Conservation (phyloP, 2,329 filamentous ascomycete genomes). For the Shiraia sp. region DNA sequence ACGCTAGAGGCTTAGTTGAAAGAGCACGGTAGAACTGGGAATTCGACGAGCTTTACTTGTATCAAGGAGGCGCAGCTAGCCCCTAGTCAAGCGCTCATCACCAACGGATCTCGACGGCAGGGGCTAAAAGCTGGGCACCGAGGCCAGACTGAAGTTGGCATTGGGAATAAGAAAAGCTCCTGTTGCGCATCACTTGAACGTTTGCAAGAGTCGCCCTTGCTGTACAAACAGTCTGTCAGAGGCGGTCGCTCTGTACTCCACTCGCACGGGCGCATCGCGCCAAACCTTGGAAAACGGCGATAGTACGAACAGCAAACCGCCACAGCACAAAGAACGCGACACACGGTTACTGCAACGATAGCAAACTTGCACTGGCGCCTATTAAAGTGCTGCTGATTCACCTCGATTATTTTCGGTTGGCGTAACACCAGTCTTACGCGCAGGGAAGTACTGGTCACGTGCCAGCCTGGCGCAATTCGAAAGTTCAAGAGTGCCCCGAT, state of each 20-base stretch:
- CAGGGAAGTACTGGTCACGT: conserved; percentile 22
- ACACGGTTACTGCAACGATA: conserved; percentile 23
- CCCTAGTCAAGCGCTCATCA: conserved; percentile 15
- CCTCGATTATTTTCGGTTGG: conserved; percentile 23
- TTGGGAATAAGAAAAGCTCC: neutral
- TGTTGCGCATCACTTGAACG: neutral
- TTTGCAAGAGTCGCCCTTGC: conserved; percentile 4
- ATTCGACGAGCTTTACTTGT: neutral
- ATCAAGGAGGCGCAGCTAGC: conserved; percentile 10
- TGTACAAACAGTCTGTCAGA: conserved; percentile 9
- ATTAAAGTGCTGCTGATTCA: conserved; percentile 12
- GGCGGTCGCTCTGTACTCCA: conserved; percentile 21
- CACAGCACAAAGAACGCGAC: conserved; percentile 26
- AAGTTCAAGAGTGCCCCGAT: conserved; percentile 25
- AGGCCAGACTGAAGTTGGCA: too few relatives aligned
- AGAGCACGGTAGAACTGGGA: conserved; percentile 6
- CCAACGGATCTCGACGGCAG: conserved; percentile 10
- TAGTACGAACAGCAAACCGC: conserved; percentile 21
- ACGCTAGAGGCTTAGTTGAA: neutral
- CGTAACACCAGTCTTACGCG: conserved; percentile 14
- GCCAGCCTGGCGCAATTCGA: conserved; percentile 18
- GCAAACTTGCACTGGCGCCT: conserved; percentile 16
- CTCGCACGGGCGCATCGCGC: conserved; percentile 29
- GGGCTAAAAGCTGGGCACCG: too few relatives aligned
- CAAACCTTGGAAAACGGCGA: conserved; percentile 30